Base-by-base conservation (phyloP, 345 rosid species). In the Eucalyptus paniculata region DNA sequence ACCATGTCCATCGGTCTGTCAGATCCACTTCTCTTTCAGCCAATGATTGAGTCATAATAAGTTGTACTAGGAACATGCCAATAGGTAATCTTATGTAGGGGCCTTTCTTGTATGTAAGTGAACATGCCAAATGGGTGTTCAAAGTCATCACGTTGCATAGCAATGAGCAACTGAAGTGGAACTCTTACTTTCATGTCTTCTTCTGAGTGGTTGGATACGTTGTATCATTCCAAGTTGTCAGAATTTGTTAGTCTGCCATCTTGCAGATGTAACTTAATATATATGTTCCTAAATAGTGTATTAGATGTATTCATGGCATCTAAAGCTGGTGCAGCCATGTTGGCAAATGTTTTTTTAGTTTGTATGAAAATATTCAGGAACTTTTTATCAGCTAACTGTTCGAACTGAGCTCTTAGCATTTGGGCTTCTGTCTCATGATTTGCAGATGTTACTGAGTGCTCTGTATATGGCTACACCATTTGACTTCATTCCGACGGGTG, bases 401-500 rank as follows among this genome's bases (percentile, higher is more conserved):
- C 2, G 30, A 21, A 17, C 17, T 50, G 62, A 86, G 65, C 44
- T 86, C 30, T 86, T 34, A 40, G 62, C 87, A n/a, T 86, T 86
- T 30, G 40, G 54, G 40, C n/a, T 62, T 88, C 42, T 88, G n/a
- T 88, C 86, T 88, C 28, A 5, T 72, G 72, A 34, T 30, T 91
- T 92, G 92, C 94, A 96, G 98, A 94, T 96, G 96, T 83, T 94
- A 53, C 91, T 96, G 88, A 94, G 97, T 87, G 56, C 92, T 86
- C 89, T 97, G 47, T 97, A 95, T 92, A 92, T 94, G 77, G 94
- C 96, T n/a, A 92, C 94, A 56, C 95, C 96, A 37, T 94, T 96
- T 47, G 93, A 95, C 90, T 95, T 97, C 91, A 94, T 97, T 87
- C 98, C 97, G 24, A 94, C 95, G 8, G 97, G 99, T 95, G 91